These are phyloP conservation scores for Chaetomium strumarium DNA, from an alignment of 2,329 filamentous ascomycete species.

Conservation along the genomic window DNA sequence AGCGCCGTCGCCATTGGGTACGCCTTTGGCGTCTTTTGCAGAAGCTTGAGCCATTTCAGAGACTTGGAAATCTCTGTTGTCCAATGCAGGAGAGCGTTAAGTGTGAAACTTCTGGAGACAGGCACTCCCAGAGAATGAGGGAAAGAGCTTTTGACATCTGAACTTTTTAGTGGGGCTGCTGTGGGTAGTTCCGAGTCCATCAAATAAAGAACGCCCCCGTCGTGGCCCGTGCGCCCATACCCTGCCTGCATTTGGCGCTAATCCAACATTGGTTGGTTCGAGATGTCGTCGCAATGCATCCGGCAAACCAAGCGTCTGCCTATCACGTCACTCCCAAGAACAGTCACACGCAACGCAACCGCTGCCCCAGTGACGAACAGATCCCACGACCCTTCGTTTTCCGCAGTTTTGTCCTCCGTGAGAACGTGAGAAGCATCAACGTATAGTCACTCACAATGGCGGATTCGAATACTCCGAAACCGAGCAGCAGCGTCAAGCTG, in stretches of 20 bases:
- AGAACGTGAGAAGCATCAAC: not conserved
- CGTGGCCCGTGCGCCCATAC: conserved; percentile 9
- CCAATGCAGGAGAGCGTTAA: not conserved
- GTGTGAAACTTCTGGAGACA: not conserved
- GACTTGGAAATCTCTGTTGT: not conserved
- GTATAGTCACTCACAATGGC: conserved; percentile 51
- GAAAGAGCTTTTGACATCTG: conserved; percentile 8
- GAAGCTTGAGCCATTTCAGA: conserved; percentile 12
- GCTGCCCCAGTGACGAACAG: not conserved
- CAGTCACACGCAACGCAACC: conserved; percentile 6
- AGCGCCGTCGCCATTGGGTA: conserved; percentile 17
- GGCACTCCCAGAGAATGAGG: not conserved
- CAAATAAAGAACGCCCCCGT: not conserved
- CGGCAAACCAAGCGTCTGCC: conserved; percentile 15
- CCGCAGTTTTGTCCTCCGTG: not conserved
- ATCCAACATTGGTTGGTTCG: conserved; percentile 11
- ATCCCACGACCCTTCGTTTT: not conserved
- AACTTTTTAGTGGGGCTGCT: conserved; percentile 30
- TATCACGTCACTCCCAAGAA: conserved; percentile 27
- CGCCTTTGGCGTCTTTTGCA: conserved; percentile 10
- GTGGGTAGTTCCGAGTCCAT: conserved; percentile 5
- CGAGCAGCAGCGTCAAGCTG: conserved; percentile 99
- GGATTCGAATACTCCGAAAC: conserved; percentile 75
- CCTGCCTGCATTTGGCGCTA: conserved; percentile 2
- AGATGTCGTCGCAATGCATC: conserved; percentile 12